Evolutionary conservation across 192 early-diverging fungal species (phyloP).

Genomic region (Backusella sp.): DNA sequence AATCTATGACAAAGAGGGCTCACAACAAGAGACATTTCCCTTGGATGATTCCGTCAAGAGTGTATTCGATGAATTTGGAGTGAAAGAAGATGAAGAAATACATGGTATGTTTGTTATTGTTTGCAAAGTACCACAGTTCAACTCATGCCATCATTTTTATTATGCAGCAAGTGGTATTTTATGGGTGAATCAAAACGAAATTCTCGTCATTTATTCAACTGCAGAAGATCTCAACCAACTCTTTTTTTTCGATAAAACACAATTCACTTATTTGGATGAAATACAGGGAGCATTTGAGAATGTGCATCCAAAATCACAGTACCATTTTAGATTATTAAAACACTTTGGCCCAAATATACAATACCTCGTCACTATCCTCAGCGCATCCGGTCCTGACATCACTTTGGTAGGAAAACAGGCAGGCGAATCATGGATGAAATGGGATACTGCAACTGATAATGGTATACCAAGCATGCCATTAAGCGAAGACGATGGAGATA

Average conservation of each 20-base stretch:
- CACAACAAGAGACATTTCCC: slow-evolving; percentile 51
- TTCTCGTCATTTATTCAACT: slow-evolving; percentile 64
- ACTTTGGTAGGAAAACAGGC: slow-evolving; percentile 12
- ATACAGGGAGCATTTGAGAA: slow-evolving; percentile 51
- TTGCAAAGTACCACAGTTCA: background rate
- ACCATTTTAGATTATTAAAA: slow-evolving; percentile 56
- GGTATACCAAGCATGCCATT: slow-evolving; percentile 58
- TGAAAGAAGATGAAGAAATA: background rate
- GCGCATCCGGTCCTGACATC: background rate
- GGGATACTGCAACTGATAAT: slow-evolving; percentile 61
- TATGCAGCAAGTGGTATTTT: slow-evolving; percentile 59
- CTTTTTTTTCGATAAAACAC: background rate
- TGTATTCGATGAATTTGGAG: background rate
- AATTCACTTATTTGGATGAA: slow-evolving; percentile 42
- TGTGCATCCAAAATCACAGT: slow-evolving; percentile 48
- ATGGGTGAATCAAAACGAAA: slow-evolving; percentile 73
- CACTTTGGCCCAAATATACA: slow-evolving; percentile 49
- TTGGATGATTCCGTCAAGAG: slow-evolving; percentile 35
- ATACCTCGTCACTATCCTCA: slow-evolving; percentile 39
- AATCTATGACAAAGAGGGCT: slow-evolving; percentile 64
- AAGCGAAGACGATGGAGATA: slow-evolving; percentile 52
- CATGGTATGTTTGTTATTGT: background rate
- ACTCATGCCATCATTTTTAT: background rate
- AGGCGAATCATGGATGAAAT: slow-evolving; percentile 17
- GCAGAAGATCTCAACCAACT: slow-evolving; percentile 10